Conservation (phyloP, 139 green algal species). For the Chlorella ohadii region DNA sequence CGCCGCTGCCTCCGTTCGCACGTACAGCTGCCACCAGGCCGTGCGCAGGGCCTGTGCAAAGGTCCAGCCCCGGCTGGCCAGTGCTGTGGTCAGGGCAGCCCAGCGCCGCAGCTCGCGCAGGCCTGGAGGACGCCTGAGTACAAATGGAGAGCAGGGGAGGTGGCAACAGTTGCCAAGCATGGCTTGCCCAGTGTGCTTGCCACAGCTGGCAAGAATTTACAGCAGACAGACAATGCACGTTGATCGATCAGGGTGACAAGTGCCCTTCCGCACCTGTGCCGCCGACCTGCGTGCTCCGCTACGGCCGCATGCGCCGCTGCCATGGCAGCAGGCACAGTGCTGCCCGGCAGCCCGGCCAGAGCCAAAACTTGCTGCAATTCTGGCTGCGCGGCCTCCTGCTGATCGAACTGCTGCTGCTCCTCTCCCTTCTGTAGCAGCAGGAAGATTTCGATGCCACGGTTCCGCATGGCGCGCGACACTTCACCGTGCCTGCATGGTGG, state of each 20-base stretch:
- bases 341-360: slow-evolving; percentile 52
- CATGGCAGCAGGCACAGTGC: slow-evolving; percentile 55
- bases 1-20: neutral
- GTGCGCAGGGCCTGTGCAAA: slow-evolving; percentile 20
- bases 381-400: neutral
- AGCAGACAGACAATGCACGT: no score
- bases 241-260: no score
- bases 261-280: slow-evolving; percentile 31
- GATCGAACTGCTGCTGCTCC: neutral
- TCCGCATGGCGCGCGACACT: slow-evolving; percentile 97
- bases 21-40: slow-evolving; percentile 23
- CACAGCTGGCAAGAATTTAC: no score
- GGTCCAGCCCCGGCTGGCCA: slow-evolving; percentile 68
- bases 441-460: slow-evolving; percentile 96
- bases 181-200: no score
- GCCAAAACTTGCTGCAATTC: slow-evolving; percentile 42
- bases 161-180: no score
- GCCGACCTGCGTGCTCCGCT: slow-evolving; percentile 17
- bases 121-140: slow-evolving; percentile 45
- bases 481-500: slow-evolving; percentile 77
- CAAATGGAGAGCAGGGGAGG: no score
- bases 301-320: slow-evolving; percentile 51
- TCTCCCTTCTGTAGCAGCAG: slow-evolving; percentile 39
- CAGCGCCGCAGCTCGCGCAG: slow-evolving; percentile 65
- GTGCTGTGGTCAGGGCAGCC: slow-evolving; percentile 52